Evolutionary conservation across 148 eudicot genomes (phyloP), one percentile per base, ranked within the genome.

Genomic region (Diospyros lotus): DNA sequence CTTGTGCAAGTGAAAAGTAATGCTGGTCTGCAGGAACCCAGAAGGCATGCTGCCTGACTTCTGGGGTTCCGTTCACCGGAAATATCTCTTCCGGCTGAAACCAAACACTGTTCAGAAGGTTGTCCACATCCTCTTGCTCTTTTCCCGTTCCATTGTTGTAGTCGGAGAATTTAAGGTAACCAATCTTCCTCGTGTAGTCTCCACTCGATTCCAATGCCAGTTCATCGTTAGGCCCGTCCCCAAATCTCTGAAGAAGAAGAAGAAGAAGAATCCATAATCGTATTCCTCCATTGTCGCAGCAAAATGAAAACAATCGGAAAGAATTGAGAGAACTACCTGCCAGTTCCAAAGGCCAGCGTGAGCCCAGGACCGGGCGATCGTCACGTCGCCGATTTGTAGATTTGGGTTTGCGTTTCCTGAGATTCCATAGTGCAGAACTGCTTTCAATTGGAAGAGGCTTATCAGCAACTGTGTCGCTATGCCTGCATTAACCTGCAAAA

Each of bases 81-180:
- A 86, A 90, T 9, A 86, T 72, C 72, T 90, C 92, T 51, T 90
- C 94, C 0, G 85, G 90, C 76, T 90, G 94, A 74, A 81, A 90
- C 94, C 94, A 90, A 17, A 90, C 73, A n/a, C 69, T 77, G 73
- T 90, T 88, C 17, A 90, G 60, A 3, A 80, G 66, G 60, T 84
- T 86, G 14, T 66, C 70, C 0, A 18, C 0, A 18, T 3, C 3
- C 45, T 41, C 0, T 54, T 52, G 58, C 13, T 28, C 63, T 13
- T 10, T 50, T 63, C 43, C 18, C 2, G 72, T 75, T 1, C 67
- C 71, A 38, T 71, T 77, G 5, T 54, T 71, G 76, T 76, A 83
- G 2, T 83, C 17, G 13, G 84, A 68, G 58, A 85, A 80, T 17
- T 67, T 73, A 9, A 85, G 51, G 51, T 52, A 69, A 6, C 86